Conservation (phyloP, 139 green algal genomes). For the Tetratostichococcus sp. region DNA sequence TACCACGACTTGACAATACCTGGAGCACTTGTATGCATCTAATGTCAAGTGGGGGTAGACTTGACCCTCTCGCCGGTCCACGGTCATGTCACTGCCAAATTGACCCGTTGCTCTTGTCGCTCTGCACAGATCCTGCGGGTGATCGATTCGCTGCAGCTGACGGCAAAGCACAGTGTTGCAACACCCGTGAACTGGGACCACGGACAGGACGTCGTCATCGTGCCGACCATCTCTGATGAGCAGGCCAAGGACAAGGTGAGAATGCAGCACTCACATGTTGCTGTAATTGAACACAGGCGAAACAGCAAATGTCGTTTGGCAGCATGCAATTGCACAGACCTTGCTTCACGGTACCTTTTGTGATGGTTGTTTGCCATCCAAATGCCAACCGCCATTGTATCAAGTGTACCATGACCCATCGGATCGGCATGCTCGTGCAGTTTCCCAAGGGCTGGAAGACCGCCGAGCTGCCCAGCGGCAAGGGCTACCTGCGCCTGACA, state of each 20-base stretch:
- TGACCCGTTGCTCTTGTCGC: no score
- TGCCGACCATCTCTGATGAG: conserved; percentile 46
- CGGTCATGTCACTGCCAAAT: background rate
- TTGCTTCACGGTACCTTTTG: no score
- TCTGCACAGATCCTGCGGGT: conserved; percentile 48
- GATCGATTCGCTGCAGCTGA: conserved; percentile 71
- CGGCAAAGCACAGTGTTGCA: conserved; percentile 44
- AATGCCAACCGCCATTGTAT: no score
- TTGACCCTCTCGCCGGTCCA: background rate
- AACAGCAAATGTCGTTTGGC: background rate
- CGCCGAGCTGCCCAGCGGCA: conserved; percentile 16
- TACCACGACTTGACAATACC: no score
- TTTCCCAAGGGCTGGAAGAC: conserved; percentile 21
- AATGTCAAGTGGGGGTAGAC: no score
- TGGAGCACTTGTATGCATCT: no score
- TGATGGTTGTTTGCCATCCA: no score
- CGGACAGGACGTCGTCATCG: conserved; percentile 50
- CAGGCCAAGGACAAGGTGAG: conserved; percentile 41
- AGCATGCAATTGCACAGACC: no score
- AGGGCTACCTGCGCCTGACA: conserved; percentile 19
- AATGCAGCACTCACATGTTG: no score
- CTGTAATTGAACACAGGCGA: no score
- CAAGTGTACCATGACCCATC: background rate
- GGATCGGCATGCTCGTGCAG: background rate
- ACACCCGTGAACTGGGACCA: conserved; percentile 63